phyloP scores from a whole-genome alignment of 768 basidiomycete genomes.

The Rhodotorula diobovata region DNA sequence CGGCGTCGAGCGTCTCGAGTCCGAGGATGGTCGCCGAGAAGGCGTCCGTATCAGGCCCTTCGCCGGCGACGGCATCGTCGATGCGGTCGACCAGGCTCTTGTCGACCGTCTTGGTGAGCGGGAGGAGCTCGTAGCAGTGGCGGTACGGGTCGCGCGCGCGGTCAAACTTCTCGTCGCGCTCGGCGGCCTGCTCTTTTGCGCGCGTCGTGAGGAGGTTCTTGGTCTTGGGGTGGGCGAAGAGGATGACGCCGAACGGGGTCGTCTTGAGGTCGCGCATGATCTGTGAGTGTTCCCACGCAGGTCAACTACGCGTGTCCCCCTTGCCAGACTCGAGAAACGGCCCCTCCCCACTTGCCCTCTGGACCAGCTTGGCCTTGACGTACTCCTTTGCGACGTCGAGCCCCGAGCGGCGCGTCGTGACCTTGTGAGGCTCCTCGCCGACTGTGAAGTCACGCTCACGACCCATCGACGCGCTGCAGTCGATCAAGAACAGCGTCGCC shows the following conservation, averaged over 20 bases:
- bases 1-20: constrained; percentile 67
- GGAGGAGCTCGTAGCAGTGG: constrained; percentile 69
- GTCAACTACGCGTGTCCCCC: background rate
- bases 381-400: constrained; percentile 78
- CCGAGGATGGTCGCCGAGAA: constrained; percentile 83
- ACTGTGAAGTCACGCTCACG: constrained; percentile 57
- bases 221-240: constrained; percentile 62
- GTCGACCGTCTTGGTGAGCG: constrained; percentile 61
- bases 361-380: constrained; percentile 76
- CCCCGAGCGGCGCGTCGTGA: constrained; percentile 51
- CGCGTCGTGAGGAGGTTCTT: constrained; percentile 30
- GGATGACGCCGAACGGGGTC: constrained; percentile 83
- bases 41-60: constrained; percentile 44
- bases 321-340: background rate
- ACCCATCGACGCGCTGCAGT: constrained; percentile 82
- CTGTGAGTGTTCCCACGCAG: constrained; percentile 50
- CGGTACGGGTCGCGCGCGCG: constrained; percentile 56
- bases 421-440: constrained; percentile 48
- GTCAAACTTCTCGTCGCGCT: constrained; percentile 55
- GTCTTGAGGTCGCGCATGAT: constrained; percentile 89
- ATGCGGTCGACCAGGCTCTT: constrained; percentile 65
- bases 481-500: constrained; percentile 64
- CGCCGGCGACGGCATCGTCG: constrained; percentile 55
- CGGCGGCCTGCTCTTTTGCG: constrained; percentile 11
- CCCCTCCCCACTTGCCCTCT: constrained; percentile 27